Base-by-base conservation (phyloP, 2,329 filamentous ascomycete genomes). In the Fusarium buharicum region DNA sequence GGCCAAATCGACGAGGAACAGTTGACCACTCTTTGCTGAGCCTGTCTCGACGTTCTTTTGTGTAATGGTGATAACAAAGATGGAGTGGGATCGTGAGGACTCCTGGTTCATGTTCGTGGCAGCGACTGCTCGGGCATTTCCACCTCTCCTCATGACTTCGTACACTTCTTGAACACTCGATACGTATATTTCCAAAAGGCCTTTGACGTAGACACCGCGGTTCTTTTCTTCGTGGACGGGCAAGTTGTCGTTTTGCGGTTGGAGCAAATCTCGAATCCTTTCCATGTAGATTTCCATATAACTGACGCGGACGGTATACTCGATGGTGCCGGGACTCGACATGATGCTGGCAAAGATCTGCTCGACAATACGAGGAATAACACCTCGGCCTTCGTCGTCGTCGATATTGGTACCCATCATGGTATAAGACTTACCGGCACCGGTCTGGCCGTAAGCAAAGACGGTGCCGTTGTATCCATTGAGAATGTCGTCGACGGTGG, bases 211-310 rank as follows among this genome's bases (percentile, higher is more conserved):
- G 1, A 98, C 94, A 50, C 95, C 95, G 59, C 92, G 86, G 74
- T 90, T 95, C 84, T 97, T 97, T 78, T 98, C 95, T 73, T 99
- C 95, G 79, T 98, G 95, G n/a, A 98, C 89, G 1, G 94, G 93
- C 48, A 99, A 82, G 74, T 98, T 98, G 80, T 97, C 94, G 77
- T 98, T 97, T 59, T 93, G 90, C 11, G 95, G 95, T 20, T 90
- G 88, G 64, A 99, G 81, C 72, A 99, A 79, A 86, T 99, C 95
- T 72, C 94, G 88, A 76, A 99, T 98, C 69, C 91, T 88, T 81
- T 99, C 95, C 95, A 98, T 99, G 82, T 99, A 99, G 66, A 99
- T 98, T 79, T 99, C 95, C 93, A 99, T 97, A 79, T 98, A 98
- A 77, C 93, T 97, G 73, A 98, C 94, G 53, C 93, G 88, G 49